Percentiles rank a stretch among this genome's conserved stretches.
Evolutionary conservation across 306 rosid genomes (phyloP).

Genomic region (Prunus salicina): DNA sequence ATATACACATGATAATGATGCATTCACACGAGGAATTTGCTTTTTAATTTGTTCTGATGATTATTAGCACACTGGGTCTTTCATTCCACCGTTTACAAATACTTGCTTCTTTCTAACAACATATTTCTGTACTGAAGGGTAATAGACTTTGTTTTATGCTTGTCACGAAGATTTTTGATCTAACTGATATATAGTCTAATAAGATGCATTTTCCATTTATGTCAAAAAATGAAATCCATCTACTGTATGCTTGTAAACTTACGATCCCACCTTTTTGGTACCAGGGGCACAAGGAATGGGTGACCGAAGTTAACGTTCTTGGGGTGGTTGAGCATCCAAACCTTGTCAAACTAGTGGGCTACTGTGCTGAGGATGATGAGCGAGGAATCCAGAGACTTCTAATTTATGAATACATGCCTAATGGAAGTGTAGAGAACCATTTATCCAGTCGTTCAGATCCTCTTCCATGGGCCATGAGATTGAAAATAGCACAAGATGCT

Average conservation of each 20-base stretch:
- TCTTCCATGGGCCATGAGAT: constrained; percentile 77
- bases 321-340: constrained; percentile 96
- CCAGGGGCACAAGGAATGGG: constrained; percentile 99
- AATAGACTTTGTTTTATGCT: background rate
- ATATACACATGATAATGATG: background rate
- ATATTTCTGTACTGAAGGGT: background rate
- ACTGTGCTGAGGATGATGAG: constrained; percentile 97
- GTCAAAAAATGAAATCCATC: background rate
- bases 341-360: constrained; percentile 92
- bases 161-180: background rate
- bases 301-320: constrained; percentile 95
- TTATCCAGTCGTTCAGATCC: constrained; percentile 63
- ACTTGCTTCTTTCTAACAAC: background rate
- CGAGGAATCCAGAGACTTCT: constrained; percentile 95
- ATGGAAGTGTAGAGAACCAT: constrained; percentile 77
- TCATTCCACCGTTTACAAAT: background rate
- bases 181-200: constrained; percentile 1
- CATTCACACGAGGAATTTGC: background rate
- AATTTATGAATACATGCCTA: constrained; percentile 84
- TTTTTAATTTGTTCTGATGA: background rate
- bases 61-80: background rate
- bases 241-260: constrained; percentile 1
- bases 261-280: background rate
- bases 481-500: constrained; percentile 84
- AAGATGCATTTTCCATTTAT: background rate